Conservation (phyloP, 257 asterid species). For the Oldenlandia corymbosa region DNA sequence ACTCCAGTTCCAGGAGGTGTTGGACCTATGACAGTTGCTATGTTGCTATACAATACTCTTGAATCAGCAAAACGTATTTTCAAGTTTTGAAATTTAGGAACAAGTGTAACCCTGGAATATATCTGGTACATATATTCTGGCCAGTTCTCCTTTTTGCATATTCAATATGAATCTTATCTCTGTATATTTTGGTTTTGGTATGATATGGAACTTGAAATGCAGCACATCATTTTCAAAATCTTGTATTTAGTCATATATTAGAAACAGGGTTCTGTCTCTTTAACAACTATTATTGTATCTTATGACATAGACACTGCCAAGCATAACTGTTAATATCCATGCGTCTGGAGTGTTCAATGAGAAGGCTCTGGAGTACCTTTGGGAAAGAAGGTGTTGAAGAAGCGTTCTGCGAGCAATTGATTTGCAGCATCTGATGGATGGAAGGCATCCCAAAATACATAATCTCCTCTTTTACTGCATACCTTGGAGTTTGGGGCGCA, state of each 20-base stretch:
- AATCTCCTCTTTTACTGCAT: slow-evolving; percentile 46
- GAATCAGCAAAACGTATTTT: slow-evolving; percentile 62
- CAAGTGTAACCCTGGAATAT: not conserved
- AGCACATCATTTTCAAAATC: slow-evolving; percentile 2
- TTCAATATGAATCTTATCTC: not conserved
- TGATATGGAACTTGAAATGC: not conserved
- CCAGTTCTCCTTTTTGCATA: not conserved
- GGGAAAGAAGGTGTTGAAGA: slow-evolving; percentile 32
- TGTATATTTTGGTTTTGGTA: not conserved
- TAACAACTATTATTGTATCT: not conserved
- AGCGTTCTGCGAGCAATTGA: slow-evolving; percentile 49
- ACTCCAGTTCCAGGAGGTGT: slow-evolving; percentile 97
- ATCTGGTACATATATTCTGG: not conserved
- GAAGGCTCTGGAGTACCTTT: slow-evolving; percentile 33
- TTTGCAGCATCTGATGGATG: slow-evolving; percentile 91
- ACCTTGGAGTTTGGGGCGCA: slow-evolving; percentile 62
- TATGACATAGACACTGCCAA: not conserved
- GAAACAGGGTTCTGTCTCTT: not conserved
- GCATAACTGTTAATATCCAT: too few relatives aligned
- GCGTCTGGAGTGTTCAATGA: slow-evolving; percentile 5
- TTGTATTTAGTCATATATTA: not conserved
- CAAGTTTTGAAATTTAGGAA: slow-evolving; percentile 15
- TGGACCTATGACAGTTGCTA: slow-evolving; percentile 92
- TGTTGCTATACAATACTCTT: slow-evolving; percentile 77
- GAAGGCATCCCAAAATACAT: slow-evolving; percentile 81